These are phyloP conservation scores for Phytophthora litchii DNA, from an alignment of 352 stramenopile genomes.

Conservation along the genomic window DNA sequence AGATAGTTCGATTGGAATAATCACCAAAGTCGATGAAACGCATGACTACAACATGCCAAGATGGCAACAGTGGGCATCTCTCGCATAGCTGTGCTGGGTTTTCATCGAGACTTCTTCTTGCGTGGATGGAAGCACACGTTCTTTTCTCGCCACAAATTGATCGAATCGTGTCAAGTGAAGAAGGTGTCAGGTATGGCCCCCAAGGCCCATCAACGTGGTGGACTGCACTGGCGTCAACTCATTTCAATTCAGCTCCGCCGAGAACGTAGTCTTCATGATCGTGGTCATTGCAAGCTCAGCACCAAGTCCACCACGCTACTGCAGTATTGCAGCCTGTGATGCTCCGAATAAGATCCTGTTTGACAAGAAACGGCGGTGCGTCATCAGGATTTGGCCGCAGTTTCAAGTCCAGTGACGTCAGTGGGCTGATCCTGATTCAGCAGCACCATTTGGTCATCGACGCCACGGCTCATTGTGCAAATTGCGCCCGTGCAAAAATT, in stretches of 20 bases:
- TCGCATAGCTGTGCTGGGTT: not conserved
- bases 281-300: not conserved
- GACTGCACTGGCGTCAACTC: conserved; percentile 25
- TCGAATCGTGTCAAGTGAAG: conserved; percentile 6
- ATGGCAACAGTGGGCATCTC: too few species aligned
- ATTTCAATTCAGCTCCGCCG: conserved; percentile 17
- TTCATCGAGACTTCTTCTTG: conserved; percentile 6
- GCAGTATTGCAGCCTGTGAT: not conserved
- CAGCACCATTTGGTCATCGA: not conserved
- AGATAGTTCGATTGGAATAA: conserved; percentile 1
- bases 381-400: conserved; percentile 7
- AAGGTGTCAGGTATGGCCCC: conserved; percentile 12
- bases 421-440: conserved; percentile 5
- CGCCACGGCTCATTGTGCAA: conserved; percentile 4
- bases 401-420: conserved; percentile 23
- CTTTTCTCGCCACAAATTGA: conserved; percentile 26
- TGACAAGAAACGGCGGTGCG: conserved; percentile 19
- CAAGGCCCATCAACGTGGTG: too few species aligned
- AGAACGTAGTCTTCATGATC: conserved; percentile 5
- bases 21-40: not conserved
- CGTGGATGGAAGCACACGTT: conserved; percentile 1
- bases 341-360: conserved; percentile 24
- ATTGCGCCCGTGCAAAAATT: conserved; percentile 9
- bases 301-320: not conserved
- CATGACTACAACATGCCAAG: not conserved